Conservation (phyloP, 2,329 filamentous ascomycete genomes). For the Myriangium duriaei region DNA sequence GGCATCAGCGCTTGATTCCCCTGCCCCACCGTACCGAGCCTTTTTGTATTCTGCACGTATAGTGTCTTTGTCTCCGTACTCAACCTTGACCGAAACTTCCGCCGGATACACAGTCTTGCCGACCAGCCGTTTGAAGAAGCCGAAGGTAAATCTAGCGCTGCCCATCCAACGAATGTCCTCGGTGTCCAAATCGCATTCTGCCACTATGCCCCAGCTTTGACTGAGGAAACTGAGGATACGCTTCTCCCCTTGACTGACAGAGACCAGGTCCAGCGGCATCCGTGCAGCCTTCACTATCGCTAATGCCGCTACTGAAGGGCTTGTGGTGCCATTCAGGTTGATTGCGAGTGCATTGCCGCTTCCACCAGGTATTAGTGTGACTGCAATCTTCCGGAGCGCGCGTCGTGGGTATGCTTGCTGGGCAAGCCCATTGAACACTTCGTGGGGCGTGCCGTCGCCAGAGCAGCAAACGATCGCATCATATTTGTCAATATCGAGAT, state of each 20-base stretch:
- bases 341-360: slow-evolving; percentile 89
- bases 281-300: slow-evolving; percentile 75
- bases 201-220: slow-evolving; percentile 78
- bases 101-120: slow-evolving; percentile 73
- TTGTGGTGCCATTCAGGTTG: slow-evolving; percentile 74
- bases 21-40: slow-evolving; percentile 10
- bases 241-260: slow-evolving; percentile 66
- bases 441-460: slow-evolving; percentile 81
- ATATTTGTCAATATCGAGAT: slow-evolving; percentile 64
- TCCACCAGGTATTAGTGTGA: slow-evolving; percentile 81
- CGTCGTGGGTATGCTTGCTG: slow-evolving; percentile 60
- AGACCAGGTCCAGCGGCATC: slow-evolving; percentile 76
- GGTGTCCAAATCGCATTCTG: slow-evolving; percentile 79
- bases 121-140: slow-evolving; percentile 65
- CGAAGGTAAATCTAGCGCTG: slow-evolving; percentile 68
- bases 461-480: slow-evolving; percentile 84
- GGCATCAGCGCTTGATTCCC: slow-evolving; percentile 17
- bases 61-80: slow-evolving; percentile 58
- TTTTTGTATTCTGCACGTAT: slow-evolving; percentile 61
- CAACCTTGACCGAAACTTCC: slow-evolving; percentile 75
- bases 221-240: slow-evolving; percentile 79
- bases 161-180: slow-evolving; percentile 94
- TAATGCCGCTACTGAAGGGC: slow-evolving; percentile 62
- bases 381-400: slow-evolving; percentile 64
- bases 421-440: slow-evolving; percentile 87